Conservation (phyloP, 2,329 filamentous ascomycete genomes). For the Ceratocystis colombiana region DNA sequence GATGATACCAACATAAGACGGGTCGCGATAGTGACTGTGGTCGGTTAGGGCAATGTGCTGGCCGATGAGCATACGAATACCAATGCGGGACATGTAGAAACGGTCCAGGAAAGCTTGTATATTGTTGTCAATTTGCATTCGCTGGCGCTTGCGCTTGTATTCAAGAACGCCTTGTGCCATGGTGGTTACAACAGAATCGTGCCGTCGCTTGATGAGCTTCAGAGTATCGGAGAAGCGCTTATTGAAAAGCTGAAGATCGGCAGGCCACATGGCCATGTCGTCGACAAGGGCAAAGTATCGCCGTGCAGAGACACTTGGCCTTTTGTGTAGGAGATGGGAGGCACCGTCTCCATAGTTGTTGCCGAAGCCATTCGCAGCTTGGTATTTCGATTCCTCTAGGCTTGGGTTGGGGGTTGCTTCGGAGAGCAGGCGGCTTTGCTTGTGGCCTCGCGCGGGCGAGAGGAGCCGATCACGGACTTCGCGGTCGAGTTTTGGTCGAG, state of each 20-base stretch:
- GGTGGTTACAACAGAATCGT: conserved; percentile 95
- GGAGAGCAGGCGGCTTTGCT: conserved; percentile 57
- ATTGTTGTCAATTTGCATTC: conserved; percentile 95
- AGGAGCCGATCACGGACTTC: conserved; percentile 73
- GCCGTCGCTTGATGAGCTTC: conserved; percentile 87
- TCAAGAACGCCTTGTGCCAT: conserved; percentile 96
- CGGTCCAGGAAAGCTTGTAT: conserved; percentile 96
- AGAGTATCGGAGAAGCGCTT: conserved; percentile 78
- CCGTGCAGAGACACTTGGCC: conserved; percentile 45
- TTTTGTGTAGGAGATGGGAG: conserved; percentile 39
- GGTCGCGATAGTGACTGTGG: conserved; percentile 78
- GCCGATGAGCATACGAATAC: conserved; percentile 97
- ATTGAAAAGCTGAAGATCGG: conserved; percentile 90
- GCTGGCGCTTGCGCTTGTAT: conserved; percentile 91
- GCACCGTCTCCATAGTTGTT: conserved; percentile 39
- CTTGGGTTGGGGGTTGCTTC: conserved; percentile 86
- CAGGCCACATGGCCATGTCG: conserved; percentile 88
- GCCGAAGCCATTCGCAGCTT: conserved; percentile 43
- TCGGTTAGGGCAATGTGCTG: conserved; percentile 96
- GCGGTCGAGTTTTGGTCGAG: conserved; percentile 62
- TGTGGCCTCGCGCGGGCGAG: conserved; percentile 51
- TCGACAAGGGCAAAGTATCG: conserved; percentile 90
- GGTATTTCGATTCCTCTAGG: conserved; percentile 72
- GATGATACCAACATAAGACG: conserved; percentile 94
- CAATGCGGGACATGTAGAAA: conserved; percentile 99